phyloP scores from a whole-genome alignment of 257 asterid genomes.

The Petunia secreta region DNA sequence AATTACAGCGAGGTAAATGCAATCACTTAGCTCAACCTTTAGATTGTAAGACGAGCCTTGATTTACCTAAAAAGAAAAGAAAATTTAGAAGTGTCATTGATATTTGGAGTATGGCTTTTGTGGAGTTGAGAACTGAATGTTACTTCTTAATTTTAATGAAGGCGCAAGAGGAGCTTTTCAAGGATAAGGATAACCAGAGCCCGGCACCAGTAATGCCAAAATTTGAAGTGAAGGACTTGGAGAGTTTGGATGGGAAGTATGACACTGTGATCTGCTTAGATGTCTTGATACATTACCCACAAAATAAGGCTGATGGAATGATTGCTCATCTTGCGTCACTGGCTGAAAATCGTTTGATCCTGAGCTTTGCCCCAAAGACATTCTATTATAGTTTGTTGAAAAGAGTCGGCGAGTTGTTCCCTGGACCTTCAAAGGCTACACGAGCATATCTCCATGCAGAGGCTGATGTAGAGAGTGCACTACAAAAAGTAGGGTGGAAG shows the following conservation, averaged over 20 bases:
- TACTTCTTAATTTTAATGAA: conserved; percentile 33
- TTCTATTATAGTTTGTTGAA: conserved; percentile 75
- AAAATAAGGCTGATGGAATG: conserved; percentile 89
- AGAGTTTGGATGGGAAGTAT: conserved; percentile 84
- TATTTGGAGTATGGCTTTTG: not conserved
- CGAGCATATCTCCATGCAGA: conserved; percentile 93
- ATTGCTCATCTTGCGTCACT: conserved; percentile 91
- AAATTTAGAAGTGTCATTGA: not conserved
- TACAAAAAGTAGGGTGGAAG: conserved; percentile 85
- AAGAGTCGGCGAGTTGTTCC: conserved; percentile 92
- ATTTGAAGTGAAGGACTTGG: conserved; percentile 85
- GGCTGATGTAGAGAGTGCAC: conserved; percentile 80
- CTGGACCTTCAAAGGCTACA: conserved; percentile 98
- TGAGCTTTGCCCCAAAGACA: conserved; percentile 95
- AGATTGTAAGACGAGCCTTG: not conserved
- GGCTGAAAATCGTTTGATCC: conserved; percentile 78
- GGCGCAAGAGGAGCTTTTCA: conserved; percentile 71
- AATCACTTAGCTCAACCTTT: not conserved
- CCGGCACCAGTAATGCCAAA: conserved; percentile 62
- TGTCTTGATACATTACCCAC: conserved; percentile 95
- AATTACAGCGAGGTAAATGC: not conserved
- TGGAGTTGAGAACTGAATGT: not conserved
- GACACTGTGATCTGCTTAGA: conserved; percentile 89
- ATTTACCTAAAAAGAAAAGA: not conserved
- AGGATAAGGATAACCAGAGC: conserved; percentile 51